Evolutionary conservation across 2,329 filamentous ascomycete species (phyloP).

Genomic region (Xylaria sp.): DNA sequence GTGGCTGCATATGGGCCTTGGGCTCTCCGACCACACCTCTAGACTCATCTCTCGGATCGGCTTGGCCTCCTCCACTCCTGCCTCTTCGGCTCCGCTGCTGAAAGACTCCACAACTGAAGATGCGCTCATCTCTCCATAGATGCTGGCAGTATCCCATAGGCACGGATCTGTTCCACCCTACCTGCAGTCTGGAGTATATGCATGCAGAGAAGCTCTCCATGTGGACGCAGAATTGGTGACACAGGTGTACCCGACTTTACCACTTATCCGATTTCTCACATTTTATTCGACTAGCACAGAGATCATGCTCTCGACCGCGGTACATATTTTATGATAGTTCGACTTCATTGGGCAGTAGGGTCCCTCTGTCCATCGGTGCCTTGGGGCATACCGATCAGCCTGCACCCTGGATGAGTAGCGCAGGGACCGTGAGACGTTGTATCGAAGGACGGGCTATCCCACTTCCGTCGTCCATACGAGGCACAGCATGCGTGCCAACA

Average conservation of each 20-base stretch:
- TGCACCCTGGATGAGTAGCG: not conserved
- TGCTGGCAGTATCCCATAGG: not conserved
- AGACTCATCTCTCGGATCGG: not conserved
- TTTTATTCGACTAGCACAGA: not conserved
- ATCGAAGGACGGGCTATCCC: not conserved
- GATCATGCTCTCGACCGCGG: not conserved
- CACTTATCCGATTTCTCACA: not conserved
- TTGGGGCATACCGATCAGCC: not conserved
- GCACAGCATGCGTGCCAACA: not conserved
- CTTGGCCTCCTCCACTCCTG: not conserved
- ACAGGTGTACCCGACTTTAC: not conserved
- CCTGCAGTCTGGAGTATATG: not conserved
- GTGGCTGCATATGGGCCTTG: not conserved
- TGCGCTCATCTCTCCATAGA: not conserved
- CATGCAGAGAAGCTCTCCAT: not conserved
- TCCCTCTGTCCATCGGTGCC: not conserved
- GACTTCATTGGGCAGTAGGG: not conserved
- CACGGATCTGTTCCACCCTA: not conserved
- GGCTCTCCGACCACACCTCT: not conserved
- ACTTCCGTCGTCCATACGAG: not conserved
- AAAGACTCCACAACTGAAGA: not conserved
- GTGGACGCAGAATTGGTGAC: not conserved
- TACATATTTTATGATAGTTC: not conserved
- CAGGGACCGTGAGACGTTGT: not conserved
- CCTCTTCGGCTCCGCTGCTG: not conserved